Conservation (phyloP, 2,329 filamentous ascomycete genomes). For the Cercospora citrullina region DNA sequence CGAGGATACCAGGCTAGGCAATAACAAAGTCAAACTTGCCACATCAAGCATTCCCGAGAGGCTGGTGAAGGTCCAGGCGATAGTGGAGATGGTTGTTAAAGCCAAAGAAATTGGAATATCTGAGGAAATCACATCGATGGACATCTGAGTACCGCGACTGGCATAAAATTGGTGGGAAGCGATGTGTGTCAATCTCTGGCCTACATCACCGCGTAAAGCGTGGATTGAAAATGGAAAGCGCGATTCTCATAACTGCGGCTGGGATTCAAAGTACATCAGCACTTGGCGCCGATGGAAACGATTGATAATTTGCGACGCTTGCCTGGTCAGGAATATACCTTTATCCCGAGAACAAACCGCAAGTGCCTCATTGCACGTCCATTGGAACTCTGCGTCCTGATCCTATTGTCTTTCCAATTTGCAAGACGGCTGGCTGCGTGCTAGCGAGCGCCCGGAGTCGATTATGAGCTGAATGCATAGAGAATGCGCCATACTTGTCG, state of each 20-base stretch:
- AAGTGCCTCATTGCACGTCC: background rate
- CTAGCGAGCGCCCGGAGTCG: background rate
- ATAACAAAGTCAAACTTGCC: background rate
- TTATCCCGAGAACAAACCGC: background rate
- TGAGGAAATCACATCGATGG: background rate
- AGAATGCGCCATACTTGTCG: background rate
- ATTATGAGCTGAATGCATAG: background rate
- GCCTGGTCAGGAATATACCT: background rate
- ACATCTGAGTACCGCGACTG: background rate
- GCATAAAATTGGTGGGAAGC: background rate
- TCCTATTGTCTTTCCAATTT: background rate
- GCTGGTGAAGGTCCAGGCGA: slow-evolving; percentile 10
- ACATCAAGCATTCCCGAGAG: background rate
- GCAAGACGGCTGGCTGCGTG: background rate
- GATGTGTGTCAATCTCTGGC: background rate
- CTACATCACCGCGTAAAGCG: background rate
- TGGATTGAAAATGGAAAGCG: background rate
- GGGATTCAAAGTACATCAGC: background rate
- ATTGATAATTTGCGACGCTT: background rate
- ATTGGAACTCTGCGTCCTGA: background rate
- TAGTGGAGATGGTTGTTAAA: slow-evolving; percentile 13
- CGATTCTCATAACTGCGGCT: background rate
- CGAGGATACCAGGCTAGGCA: slow-evolving; percentile 9
- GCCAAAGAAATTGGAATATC: slow-evolving; percentile 7
- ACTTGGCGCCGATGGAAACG: background rate